A percentile compares a stretch with the other conserved stretches of the same genome.
Evolutionary conservation across 306 rosid species (phyloP).

Genomic region (Gynostemma pentaphyllum): DNA sequence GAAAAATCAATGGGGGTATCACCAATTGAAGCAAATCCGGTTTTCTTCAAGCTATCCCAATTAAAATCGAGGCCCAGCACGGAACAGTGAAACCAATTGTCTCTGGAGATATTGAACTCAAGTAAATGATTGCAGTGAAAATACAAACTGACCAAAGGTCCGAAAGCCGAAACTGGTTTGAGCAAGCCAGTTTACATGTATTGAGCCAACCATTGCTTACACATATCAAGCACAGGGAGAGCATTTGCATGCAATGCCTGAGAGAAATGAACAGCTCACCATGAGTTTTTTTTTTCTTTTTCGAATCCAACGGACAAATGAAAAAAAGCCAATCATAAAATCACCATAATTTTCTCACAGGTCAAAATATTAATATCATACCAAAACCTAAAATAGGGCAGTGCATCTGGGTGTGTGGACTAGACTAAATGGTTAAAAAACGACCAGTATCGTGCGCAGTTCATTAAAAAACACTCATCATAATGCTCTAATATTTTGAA

Average conservation of each 20-base stretch:
- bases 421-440: not conserved
- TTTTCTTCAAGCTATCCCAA: not conserved
- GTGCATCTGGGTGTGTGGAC: not conserved
- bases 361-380: not conserved
- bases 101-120: not conserved
- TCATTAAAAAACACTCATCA: not conserved
- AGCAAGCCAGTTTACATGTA: constrained; percentile 50
- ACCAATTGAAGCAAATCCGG: not conserved
- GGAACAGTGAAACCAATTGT: not conserved
- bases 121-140: not conserved
- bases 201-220: constrained; percentile 98
- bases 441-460: not conserved
- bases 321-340: no score
- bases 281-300: not conserved
- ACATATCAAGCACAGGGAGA: constrained; percentile 96
- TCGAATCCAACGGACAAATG: no score
- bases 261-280: constrained; percentile 7
- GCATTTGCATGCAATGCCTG: constrained; percentile 97
- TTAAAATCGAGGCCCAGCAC: not conserved
- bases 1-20: not conserved
- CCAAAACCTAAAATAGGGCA: not conserved
- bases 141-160: constrained; percentile 12
- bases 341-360: no score
- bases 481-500: not conserved
- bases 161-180: constrained; percentile 1